Conservation (phyloP, 371 early-diverging fungal species). For the Globomyces sp. region DNA sequence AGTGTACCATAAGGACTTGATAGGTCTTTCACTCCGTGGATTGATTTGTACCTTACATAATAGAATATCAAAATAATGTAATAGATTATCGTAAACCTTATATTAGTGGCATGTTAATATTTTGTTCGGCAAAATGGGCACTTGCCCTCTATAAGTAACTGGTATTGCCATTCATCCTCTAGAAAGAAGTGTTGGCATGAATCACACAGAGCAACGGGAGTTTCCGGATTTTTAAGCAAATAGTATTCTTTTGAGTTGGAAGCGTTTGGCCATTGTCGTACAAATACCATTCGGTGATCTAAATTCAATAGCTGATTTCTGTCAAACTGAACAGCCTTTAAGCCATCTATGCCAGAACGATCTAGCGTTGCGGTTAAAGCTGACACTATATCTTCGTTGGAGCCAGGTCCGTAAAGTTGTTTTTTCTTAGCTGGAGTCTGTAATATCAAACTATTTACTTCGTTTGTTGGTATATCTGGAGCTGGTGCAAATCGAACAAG, state of each 20-base stretch:
- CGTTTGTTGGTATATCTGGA: conserved; percentile 39
- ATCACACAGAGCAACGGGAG: conserved; percentile 38
- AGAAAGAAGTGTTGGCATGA: conserved; percentile 48
- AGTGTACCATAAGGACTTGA: not conserved
- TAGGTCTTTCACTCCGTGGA: not conserved
- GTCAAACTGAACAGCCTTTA: conserved; percentile 24
- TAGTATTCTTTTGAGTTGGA: conserved; percentile 38
- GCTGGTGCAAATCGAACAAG: conserved; percentile 46
- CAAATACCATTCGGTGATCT: conserved; percentile 32
- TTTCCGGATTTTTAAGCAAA: conserved; percentile 31
- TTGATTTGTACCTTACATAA: not conserved
- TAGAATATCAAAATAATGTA: not conserved
- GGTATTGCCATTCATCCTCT: conserved; percentile 53
- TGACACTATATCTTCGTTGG: not conserved
- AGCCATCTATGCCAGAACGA: not conserved
- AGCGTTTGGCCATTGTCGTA: conserved; percentile 30
- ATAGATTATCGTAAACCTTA: not conserved
- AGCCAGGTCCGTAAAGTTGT: not conserved
- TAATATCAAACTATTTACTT: conserved; percentile 31
- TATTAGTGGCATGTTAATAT: not conserved
- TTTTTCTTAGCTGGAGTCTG: conserved; percentile 1
- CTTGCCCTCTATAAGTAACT: conserved; percentile 35
- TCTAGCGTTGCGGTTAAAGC: not conserved
- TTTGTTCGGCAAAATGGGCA: conserved; percentile 51
- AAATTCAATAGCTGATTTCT: conserved; percentile 31